A percentile compares a stretch with the other conserved stretches of the same genome.
Conservation (phyloP, 805 yeast genomes). For the Candida stauntonica region DNA sequence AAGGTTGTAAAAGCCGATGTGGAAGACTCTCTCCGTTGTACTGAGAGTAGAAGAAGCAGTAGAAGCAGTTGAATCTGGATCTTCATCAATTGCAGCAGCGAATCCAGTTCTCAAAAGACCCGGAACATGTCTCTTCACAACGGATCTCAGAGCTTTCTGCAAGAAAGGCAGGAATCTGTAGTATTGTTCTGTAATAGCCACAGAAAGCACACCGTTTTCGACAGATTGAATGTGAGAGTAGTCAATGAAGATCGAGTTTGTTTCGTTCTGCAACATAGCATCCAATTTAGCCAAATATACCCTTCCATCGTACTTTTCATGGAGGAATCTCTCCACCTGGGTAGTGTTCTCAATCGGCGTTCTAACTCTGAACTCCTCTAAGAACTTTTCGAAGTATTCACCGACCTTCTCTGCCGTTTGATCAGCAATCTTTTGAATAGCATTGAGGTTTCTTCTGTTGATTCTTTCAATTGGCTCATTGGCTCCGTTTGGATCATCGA, state of each 20-base stretch:
- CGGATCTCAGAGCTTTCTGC: conserved; percentile 64
- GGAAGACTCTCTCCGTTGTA: conserved; percentile 71
- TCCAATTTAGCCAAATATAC: conserved; percentile 76
- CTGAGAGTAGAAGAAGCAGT: conserved; percentile 40
- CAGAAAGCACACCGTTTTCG: conserved; percentile 84
- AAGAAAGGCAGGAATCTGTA: conserved; percentile 89
- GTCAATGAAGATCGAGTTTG: conserved; percentile 78
- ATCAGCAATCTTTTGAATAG: conserved; percentile 84
- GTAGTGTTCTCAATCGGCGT: conserved; percentile 29
- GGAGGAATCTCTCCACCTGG: conserved; percentile 29
- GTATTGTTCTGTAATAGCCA: conserved; percentile 87
- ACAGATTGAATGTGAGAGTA: conserved; percentile 69
- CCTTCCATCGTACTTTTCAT: conserved; percentile 45
- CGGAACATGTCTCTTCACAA: conserved; percentile 75
- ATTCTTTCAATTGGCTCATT: conserved; percentile 27
- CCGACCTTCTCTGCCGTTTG: conserved; percentile 91
- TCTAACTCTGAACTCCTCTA: conserved; percentile 55
- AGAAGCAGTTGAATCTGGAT: conserved; percentile 29
- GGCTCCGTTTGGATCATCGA: conserved; percentile 9
- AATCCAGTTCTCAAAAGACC: conserved; percentile 49
- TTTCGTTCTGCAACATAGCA: conserved; percentile 72
- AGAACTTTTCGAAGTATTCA: conserved; percentile 82
- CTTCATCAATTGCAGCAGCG: conserved; percentile 15
- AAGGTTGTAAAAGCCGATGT: conserved; percentile 81
- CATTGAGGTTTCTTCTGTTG: conserved; percentile 55